Conservation (phyloP, 2,329 filamentous ascomycete species). For the Apiospora koreana region DNA sequence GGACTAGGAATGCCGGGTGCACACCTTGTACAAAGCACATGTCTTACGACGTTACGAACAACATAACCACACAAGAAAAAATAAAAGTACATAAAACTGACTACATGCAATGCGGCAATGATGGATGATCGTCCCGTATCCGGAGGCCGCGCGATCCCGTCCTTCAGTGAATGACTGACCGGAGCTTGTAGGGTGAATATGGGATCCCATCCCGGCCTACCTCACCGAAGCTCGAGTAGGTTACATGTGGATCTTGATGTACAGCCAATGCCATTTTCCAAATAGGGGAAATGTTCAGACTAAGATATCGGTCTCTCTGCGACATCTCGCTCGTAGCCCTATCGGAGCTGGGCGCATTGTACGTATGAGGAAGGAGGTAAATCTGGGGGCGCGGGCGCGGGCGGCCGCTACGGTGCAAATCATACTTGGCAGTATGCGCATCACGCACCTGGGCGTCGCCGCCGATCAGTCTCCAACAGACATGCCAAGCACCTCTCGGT, state of each 20-base stretch:
- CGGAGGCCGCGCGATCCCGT: background rate
- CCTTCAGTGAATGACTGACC: no score
- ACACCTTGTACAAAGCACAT: slow-evolving; percentile 17
- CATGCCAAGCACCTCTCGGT: no score
- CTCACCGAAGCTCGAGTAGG: background rate
- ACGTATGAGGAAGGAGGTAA: background rate
- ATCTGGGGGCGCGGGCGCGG: background rate
- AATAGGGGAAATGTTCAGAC: background rate
- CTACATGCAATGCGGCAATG: background rate
- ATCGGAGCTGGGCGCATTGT: background rate
- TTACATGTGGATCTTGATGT: background rate
- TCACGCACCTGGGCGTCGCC: background rate
- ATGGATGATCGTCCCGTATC: background rate
- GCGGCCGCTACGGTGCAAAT: background rate
- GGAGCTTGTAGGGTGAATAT: no score
- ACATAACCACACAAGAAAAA: slow-evolving; percentile 12
- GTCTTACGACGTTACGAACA: slow-evolving; percentile 18
- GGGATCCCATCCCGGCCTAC: background rate
- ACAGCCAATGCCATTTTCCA: background rate
- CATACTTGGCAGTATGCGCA: background rate
- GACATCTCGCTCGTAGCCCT: background rate
- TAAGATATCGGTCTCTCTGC: background rate
- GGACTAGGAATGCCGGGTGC: slow-evolving; percentile 12
- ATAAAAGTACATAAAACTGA: slow-evolving; percentile 25
- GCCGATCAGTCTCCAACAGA: no score